A percentile compares a stretch with the other conserved stretches of the same genome.
Conservation (phyloP, 306 rosid species). For the Acacia crassicarpa region DNA sequence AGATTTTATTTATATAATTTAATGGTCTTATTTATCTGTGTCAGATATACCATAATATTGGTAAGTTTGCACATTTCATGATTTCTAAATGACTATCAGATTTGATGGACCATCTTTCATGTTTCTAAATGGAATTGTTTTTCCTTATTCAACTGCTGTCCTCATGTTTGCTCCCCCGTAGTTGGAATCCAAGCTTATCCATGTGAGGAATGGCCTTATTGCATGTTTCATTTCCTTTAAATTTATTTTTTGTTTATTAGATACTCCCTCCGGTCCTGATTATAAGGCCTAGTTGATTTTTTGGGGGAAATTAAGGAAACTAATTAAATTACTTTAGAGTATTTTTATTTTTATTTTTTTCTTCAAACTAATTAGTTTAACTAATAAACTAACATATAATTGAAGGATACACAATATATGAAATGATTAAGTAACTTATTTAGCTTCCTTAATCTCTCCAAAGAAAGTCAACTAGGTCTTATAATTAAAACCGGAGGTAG, state of each 20-base stretch:
- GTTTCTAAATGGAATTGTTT: neutral
- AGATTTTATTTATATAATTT: neutral
- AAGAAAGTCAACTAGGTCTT: no score
- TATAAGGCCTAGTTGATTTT: no score
- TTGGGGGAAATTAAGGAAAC: no score
- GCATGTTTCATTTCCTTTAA: neutral
- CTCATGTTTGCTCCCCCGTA: neutral
- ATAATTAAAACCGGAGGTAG: no score
- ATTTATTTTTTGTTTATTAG: neutral
- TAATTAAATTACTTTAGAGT: no score
- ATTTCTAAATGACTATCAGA: neutral
- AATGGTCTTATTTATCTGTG: neutral
- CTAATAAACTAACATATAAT: no score
- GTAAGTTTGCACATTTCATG: neutral
- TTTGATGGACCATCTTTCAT: neutral
- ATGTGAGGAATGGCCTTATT: neutral
- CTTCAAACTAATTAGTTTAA: no score
- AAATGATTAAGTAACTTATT: no score
- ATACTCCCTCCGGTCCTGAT: no score
- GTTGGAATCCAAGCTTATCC: neutral
- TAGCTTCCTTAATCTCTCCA: no score
- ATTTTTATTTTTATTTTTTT: no score
- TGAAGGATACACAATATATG: no score
- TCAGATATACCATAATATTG: neutral
- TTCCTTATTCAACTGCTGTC: neutral